Base-by-base conservation (phyloP, 768 basidiomycete genomes). In the Pleurotus platypus region DNA sequence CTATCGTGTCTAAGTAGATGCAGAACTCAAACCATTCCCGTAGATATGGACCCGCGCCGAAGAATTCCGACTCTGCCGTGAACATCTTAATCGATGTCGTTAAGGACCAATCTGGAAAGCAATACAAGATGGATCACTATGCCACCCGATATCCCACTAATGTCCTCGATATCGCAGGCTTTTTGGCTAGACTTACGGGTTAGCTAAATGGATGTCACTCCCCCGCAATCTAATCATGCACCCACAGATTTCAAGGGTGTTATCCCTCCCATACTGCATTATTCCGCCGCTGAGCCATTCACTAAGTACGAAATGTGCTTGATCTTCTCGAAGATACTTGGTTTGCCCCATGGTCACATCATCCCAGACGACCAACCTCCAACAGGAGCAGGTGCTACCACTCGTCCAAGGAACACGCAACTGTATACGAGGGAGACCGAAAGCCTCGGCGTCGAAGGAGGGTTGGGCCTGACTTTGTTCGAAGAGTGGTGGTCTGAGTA, bases 291-390 rank as follows among this genome's bases (percentile, higher is more conserved):
- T 15, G 88, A 92, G 64, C 84, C 89, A 1, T 85, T 88, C 67
- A 97, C 94, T 7, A 98, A 98, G 74, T 97, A 94, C 72, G 89
- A 90, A 63, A 97, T 98, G 61, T 93, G 92, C 66, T 75, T 90
- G 26, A 75, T 89, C 38, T 90, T 94, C 62, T 83, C 89, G 7
- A 78, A 78, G 58, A 78, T 92, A 50, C 81, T 96, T 30, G 73
- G 77, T 4, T 71, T 92, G 0, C 80, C 90, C 9, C 89, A 91
- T 64, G 67, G 62, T 1, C 92, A 98, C 66, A 86, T 96, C 64
- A 75, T 84, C 26, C 81, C 91, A 0, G 88, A 94, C 49, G 77
- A 81, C 1, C 80, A 88, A 15, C 76, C 85, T 7, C 89, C 90
- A 0, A 80, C 76, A 9, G 84, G 82, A 24, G 70, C 65, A 7